Evolutionary conservation across 192 early-diverging fungal genomes (phyloP), one percentile per base, ranked within the genome.

Genomic region (Chytriomyces confervae): DNA sequence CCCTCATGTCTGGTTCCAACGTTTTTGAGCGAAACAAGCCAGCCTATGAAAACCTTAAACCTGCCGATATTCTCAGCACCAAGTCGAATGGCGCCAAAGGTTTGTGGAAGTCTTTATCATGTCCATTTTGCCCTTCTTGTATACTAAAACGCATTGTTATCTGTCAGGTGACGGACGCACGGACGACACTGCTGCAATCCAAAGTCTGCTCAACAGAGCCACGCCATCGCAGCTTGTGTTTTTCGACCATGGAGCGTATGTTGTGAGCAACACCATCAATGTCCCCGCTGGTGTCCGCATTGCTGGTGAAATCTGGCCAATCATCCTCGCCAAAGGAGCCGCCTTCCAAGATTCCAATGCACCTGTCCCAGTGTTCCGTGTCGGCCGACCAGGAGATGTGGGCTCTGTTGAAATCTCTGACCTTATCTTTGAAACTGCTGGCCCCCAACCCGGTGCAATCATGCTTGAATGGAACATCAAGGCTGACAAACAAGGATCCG

Each of bases 391-490:
- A 49, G 84, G 84, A 45, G 83, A 84, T 18, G 9, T 36, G 29
- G 84, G 84, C 43, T n/a, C 57, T 16, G 77, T 82, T 4, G 84
- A 84, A 72, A 50, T 84, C 16, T 50, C 66, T 9, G 84, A 85
- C 51, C 43, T 62, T 18, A 61, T 61, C 57, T n/a, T 61, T 23
- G 16, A 18, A 18, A 61, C 57, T 18, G 18, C 18, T 23, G 82
- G 82, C 51, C 61, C 77, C 13, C 65, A 69, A 29, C 73, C 83
- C 6, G 84, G 84, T 48, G 84, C 84, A 50, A 36, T 84, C 24
- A 62, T 84, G 16, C 66, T 84, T 63, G 66, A 84, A 72, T 84
- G 84, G 84, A 84, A 84, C 64, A 67, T 85, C 7, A 46, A 49
- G 13, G 23, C 18, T 23, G 51, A 62, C 45, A 64, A 67, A 47